Conservation (phyloP, 257 asterid genomes). For the Fraxinus pennsylvanica region DNA sequence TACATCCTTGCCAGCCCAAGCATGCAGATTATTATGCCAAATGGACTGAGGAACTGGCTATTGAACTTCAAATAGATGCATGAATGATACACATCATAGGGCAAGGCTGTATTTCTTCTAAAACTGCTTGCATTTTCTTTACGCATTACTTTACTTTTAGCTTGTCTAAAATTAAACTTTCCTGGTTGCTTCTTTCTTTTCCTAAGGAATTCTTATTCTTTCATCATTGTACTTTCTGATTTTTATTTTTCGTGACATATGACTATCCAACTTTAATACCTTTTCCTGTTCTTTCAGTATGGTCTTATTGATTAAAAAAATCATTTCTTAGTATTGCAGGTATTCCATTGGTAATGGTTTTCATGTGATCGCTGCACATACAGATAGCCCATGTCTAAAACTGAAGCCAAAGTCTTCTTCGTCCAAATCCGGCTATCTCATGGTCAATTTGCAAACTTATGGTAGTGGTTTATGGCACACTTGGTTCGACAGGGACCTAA, state of each 20-base stretch:
- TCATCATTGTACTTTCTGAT: constrained; percentile 4
- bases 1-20: constrained; percentile 12
- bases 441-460: constrained; percentile 92
- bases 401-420: constrained; percentile 94
- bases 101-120: not conserved
- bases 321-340: constrained; percentile 61
- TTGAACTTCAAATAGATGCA: not conserved
- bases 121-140: not conserved
- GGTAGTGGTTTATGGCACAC: constrained; percentile 99
- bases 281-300: constrained; percentile 1
- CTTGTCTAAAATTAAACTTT: constrained; percentile 10
- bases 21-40: constrained; percentile 15
- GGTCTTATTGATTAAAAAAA: constrained; percentile 30
- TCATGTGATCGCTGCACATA: constrained; percentile 96
- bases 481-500: constrained; percentile 96
- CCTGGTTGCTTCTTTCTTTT: constrained; percentile 5
- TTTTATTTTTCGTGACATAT: not conserved
- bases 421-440: constrained; percentile 82
- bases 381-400: constrained; percentile 97
- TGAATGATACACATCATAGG: not conserved
- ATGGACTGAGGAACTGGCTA: constrained; percentile 12
- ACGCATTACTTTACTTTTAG: not conserved
- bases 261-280: constrained; percentile 1
- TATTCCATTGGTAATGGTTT: constrained; percentile 82
- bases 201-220: constrained; percentile 7